Evolutionary conservation across 345 rosid species (phyloP).

Genomic region (Geranium rotundifolium): DNA sequence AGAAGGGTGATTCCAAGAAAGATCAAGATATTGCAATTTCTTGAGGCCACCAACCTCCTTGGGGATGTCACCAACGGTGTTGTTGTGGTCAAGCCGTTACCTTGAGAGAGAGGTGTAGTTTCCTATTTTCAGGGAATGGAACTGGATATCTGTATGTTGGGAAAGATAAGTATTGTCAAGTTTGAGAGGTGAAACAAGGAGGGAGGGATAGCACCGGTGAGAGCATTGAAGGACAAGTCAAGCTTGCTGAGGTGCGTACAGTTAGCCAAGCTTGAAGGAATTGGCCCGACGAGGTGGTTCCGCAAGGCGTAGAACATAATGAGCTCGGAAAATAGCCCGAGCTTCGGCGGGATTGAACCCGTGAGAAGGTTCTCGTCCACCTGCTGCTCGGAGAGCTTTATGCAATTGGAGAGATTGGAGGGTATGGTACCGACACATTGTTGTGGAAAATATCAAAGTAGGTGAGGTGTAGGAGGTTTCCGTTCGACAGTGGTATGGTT

Average conservation of each 20-base stretch:
- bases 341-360: constrained; percentile 71
- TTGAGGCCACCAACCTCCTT: constrained; percentile 52
- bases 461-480: constrained; percentile 46
- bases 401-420: constrained; percentile 44
- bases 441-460: constrained; percentile 91
- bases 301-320: constrained; percentile 77
- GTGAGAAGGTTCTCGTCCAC: constrained; percentile 76
- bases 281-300: constrained; percentile 89
- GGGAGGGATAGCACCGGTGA: constrained; percentile 68
- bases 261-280: constrained; percentile 55
- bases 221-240: constrained; percentile 71
- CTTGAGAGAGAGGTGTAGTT: constrained; percentile 62
- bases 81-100: constrained; percentile 65
- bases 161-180: constrained; percentile 67
- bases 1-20: constrained; percentile 57
- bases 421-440: constrained; percentile 79
- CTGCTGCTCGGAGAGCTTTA: constrained; percentile 62
- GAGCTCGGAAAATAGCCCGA: constrained; percentile 53
- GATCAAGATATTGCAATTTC: constrained; percentile 62
- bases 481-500: constrained; percentile 50
- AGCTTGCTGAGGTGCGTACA: constrained; percentile 58
- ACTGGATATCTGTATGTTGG: constrained; percentile 67
- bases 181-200: constrained; percentile 64
- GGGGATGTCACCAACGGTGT: constrained; percentile 57
- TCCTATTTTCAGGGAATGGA: constrained; percentile 61